phyloP scores from a whole-genome alignment of 352 stramenopile genomes.

The Globisporangium middletonii region DNA sequence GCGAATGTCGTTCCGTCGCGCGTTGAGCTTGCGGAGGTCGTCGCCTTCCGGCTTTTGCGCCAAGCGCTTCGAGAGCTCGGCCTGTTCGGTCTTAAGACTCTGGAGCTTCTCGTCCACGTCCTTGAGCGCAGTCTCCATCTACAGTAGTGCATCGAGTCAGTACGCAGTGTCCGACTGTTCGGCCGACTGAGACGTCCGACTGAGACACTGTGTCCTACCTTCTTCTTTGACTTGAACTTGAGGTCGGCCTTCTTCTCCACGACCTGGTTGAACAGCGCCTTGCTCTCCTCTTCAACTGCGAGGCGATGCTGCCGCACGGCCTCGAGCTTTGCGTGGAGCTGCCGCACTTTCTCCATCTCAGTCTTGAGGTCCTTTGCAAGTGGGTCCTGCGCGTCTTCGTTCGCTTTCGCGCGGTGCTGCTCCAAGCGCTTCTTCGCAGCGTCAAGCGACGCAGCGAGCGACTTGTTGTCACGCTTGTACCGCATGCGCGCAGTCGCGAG shows the following conservation, averaged over 20 bases:
- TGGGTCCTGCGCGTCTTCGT: constrained; percentile 65
- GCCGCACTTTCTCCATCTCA: constrained; percentile 82
- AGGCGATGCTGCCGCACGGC: constrained; percentile 81
- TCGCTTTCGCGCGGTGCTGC: constrained; percentile 74
- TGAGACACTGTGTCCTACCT: constrained; percentile 25
- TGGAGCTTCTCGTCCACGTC: constrained; percentile 80
- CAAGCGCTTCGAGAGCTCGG: constrained; percentile 66
- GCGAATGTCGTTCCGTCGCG: constrained; percentile 77
- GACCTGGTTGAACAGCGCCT: constrained; percentile 86
- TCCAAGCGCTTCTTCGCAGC: constrained; percentile 79
- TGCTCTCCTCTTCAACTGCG: constrained; percentile 84
- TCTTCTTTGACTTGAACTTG: constrained; percentile 88
- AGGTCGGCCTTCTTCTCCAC: constrained; percentile 87
- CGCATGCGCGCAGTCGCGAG: constrained; percentile 82
- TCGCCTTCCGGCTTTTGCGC: constrained; percentile 72
- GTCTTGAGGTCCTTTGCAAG: constrained; percentile 77
- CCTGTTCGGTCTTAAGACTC: constrained; percentile 77
- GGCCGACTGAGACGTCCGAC: too few relatives aligned
- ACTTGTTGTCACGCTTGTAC: constrained; percentile 87
- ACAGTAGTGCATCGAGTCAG: neutral
- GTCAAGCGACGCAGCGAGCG: constrained; percentile 63
- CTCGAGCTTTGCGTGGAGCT: constrained; percentile 80
- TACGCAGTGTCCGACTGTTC: neutral
- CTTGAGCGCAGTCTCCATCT: constrained; percentile 73
- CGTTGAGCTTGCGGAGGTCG: constrained; percentile 77